phyloP scores from a whole-genome alignment of 148 eudicot species.

The Rhododendron henanense region DNA sequence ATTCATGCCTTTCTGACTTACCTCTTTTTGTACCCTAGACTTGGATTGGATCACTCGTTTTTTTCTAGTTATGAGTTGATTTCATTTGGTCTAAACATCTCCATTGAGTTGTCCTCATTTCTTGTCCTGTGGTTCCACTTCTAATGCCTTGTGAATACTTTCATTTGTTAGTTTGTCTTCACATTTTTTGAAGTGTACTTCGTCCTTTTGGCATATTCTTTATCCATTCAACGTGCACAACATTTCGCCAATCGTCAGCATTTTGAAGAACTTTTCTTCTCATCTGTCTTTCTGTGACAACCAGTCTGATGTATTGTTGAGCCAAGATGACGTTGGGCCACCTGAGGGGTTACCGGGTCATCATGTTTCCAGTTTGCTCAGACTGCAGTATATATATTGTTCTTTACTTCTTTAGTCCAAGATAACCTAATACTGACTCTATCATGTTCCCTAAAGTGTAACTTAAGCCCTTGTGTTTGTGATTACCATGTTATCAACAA shows the following conservation, averaged over 20 bases:
- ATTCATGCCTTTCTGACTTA: neutral
- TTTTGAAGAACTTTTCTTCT: neutral
- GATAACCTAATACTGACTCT: neutral
- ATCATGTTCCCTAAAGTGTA: neutral
- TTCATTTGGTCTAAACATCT: neutral
- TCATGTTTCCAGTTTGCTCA: neutral
- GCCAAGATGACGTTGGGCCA: too few species aligned
- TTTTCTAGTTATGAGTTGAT: neutral
- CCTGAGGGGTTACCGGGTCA: neutral
- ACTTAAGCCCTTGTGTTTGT: neutral
- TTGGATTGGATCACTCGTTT: neutral
- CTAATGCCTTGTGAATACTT: neutral
- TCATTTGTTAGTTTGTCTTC: neutral
- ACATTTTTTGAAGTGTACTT: neutral
- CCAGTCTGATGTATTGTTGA: neutral
- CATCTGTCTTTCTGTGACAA: neutral
- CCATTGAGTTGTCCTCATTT: neutral
- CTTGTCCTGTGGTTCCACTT: neutral
- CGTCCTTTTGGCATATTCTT: neutral
- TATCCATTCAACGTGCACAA: neutral
- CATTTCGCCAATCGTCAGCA: neutral
- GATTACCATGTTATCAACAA: neutral
- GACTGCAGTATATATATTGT: neutral
- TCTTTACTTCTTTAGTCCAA: neutral
- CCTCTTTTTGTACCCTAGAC: neutral